Percentiles rank a stretch among this genome's conserved stretches.
phyloP scores from a whole-genome alignment of 2,329 filamentous ascomycete species.

The Juglanconis sp. region DNA sequence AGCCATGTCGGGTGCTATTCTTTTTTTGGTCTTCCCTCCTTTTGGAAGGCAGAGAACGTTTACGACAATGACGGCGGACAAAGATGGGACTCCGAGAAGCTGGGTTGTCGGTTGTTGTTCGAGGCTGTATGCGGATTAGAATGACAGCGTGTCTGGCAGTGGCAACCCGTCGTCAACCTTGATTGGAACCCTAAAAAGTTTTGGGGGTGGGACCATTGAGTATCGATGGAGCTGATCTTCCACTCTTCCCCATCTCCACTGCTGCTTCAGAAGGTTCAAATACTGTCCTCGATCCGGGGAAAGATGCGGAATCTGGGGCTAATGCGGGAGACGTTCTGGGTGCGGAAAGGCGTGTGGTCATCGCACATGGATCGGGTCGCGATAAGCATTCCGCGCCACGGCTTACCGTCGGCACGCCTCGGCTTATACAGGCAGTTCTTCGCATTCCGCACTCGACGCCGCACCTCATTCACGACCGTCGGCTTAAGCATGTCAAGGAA shows the following conservation, averaged over 20 bases:
- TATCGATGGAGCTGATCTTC: background rate
- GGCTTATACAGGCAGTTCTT: conserved; percentile 9
- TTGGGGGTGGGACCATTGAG: background rate
- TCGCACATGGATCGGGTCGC: background rate
- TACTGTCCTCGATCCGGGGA: background rate
- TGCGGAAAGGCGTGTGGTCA: background rate
- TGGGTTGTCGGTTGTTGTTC: background rate
- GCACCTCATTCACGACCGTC: conserved; percentile 1
- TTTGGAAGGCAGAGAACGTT: background rate
- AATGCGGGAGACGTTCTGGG: background rate
- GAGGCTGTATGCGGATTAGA: background rate
- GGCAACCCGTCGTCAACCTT: background rate
- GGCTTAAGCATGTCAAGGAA: conserved; percentile 12
- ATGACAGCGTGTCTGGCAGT: background rate
- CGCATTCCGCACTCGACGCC: conserved; percentile 8
- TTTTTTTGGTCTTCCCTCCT: background rate
- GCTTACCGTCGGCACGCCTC: conserved; percentile 15
- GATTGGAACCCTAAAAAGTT: background rate
- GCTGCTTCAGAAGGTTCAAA: background rate
- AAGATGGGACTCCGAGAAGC: no score
- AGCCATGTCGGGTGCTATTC: conserved; percentile 39
- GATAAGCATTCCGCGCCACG: conserved; percentile 7
- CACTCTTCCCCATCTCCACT: background rate
- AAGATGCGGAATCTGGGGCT: background rate
- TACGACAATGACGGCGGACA: background rate